Conservation (phyloP, 2,329 filamentous ascomycete genomes). For the Juglanconis sp. region DNA sequence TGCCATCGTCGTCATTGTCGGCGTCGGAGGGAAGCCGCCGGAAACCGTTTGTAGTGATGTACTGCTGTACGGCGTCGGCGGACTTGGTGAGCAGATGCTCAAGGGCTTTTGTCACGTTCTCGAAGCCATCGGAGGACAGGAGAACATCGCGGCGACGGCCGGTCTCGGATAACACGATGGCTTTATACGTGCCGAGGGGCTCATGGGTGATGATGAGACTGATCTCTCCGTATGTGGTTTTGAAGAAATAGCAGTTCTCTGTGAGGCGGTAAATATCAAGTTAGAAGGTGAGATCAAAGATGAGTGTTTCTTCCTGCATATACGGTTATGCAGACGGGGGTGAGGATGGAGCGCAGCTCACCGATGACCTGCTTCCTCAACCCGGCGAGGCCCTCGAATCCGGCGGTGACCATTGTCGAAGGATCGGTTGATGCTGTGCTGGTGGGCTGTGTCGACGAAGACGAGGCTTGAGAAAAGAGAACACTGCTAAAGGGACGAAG, state of each 20-base stretch:
- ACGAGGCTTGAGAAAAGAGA: slow-evolving; percentile 1
- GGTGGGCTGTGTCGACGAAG: background rate
- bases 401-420: background rate
- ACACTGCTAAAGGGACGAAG: slow-evolving; percentile 2
- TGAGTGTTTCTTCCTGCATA: background rate
- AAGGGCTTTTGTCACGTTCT: slow-evolving; percentile 30
- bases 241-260: slow-evolving; percentile 30
- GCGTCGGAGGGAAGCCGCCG: slow-evolving; percentile 14
- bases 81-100: slow-evolving; percentile 36
- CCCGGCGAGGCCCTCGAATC: background rate
- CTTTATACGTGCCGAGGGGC: slow-evolving; percentile 24
- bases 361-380: slow-evolving; percentile 14
- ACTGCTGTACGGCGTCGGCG: slow-evolving; percentile 34
- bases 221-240: slow-evolving; percentile 17
- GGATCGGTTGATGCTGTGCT: background rate
- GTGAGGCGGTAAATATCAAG: background rate
- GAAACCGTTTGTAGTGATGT: slow-evolving; percentile 33
- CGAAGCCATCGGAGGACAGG: slow-evolving; percentile 26
- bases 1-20: slow-evolving; percentile 11
- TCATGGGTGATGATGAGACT: slow-evolving; percentile 26
- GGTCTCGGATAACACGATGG: slow-evolving; percentile 23
- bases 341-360: background rate
- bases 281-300: background rate
- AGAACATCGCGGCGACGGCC: slow-evolving; percentile 29
- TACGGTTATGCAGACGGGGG: background rate